A percentile compares a stretch with the other conserved stretches of the same genome.
phyloP scores from a whole-genome alignment of 164 flowering plant genomes.

The Amborella trichopoda region DNA sequence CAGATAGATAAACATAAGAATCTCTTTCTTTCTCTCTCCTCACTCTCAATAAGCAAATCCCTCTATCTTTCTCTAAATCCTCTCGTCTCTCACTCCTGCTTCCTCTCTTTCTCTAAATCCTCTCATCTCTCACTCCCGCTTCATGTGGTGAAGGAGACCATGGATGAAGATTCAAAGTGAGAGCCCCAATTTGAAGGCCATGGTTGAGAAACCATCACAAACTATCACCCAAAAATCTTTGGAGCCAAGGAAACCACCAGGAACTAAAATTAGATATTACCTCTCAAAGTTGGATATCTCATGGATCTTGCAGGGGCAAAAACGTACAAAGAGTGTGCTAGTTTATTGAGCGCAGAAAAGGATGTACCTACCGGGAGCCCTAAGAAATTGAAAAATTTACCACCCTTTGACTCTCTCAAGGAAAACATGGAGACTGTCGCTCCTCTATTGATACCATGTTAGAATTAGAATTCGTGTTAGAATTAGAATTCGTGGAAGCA shows the following conservation, averaged over 20 bases:
- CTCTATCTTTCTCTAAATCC: too few species aligned
- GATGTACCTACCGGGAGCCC: slow-evolving; percentile 16
- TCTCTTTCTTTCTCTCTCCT: too few species aligned
- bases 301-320: slow-evolving; percentile 46
- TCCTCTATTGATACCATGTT: too few species aligned
- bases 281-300: slow-evolving; percentile 82
- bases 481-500: too few species aligned
- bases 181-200: slow-evolving; percentile 12
- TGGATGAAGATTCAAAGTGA: slow-evolving; percentile 13
- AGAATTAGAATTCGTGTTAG: too few species aligned
- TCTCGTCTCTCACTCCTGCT: too few species aligned
- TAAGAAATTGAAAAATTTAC: slow-evolving; percentile 24
- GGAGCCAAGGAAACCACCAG: slow-evolving; percentile 15
- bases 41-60: too few species aligned
- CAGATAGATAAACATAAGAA: too few species aligned
- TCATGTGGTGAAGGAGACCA: too few species aligned
- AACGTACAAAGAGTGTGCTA: slow-evolving; percentile 35
- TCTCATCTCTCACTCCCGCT: too few species aligned
- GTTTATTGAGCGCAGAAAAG: slow-evolving; percentile 19
- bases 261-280: slow-evolving; percentile 23
- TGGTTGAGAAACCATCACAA: slow-evolving; percentile 14
- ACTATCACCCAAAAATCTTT: slow-evolving; percentile 14
- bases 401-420: background rate
- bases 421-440: slow-evolving; percentile 19
- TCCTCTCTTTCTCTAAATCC: too few species aligned